These are phyloP conservation scores for Boletus coccyginus DNA, from an alignment of 768 basidiomycete species.

Conservation along the genomic window DNA sequence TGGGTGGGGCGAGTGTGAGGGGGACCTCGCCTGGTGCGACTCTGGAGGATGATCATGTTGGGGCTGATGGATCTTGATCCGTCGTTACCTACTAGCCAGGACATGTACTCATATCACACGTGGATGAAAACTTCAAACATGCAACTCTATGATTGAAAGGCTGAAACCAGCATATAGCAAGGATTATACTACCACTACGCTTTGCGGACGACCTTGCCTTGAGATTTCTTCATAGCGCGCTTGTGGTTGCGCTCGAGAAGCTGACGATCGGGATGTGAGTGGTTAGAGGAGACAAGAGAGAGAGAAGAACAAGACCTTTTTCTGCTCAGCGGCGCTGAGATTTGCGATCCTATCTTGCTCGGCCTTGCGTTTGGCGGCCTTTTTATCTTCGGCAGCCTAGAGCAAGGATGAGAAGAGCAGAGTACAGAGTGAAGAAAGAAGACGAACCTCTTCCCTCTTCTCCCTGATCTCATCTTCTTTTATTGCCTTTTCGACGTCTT, in stretches of 20 bases:
- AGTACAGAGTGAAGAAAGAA: background rate
- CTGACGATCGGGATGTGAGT: conserved; percentile 31
- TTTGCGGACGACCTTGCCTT: conserved; percentile 53
- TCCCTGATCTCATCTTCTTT: conserved; percentile 65
- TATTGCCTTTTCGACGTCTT: conserved; percentile 67
- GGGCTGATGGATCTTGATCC: conserved; percentile 12
- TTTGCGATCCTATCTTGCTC: conserved; percentile 73
- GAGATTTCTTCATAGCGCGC: conserved; percentile 64
- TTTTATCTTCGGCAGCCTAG: conserved; percentile 63
- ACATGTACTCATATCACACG: conserved; percentile 15
- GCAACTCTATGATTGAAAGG: conserved; percentile 13
- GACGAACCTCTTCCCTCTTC: conserved; percentile 64
- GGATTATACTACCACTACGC: conserved; percentile 11
- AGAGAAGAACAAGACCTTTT: conserved; percentile 52
- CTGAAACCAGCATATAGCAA: conserved; percentile 1
- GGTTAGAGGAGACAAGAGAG: background rate
- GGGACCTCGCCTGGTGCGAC: conserved; percentile 15
- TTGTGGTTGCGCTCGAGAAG: conserved; percentile 76
- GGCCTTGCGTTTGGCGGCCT: conserved; percentile 66
- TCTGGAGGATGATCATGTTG: conserved; percentile 1
- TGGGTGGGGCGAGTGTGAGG: conserved; percentile 15
- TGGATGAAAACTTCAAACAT: background rate
- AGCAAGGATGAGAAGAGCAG: background rate
- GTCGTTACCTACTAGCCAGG: conserved; percentile 6
- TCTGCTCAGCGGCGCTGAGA: conserved; percentile 76